Evolutionary conservation across 345 rosid genomes (phyloP), one percentile per base, ranked within the genome.

Genomic region (Reutealis trisperma): DNA sequence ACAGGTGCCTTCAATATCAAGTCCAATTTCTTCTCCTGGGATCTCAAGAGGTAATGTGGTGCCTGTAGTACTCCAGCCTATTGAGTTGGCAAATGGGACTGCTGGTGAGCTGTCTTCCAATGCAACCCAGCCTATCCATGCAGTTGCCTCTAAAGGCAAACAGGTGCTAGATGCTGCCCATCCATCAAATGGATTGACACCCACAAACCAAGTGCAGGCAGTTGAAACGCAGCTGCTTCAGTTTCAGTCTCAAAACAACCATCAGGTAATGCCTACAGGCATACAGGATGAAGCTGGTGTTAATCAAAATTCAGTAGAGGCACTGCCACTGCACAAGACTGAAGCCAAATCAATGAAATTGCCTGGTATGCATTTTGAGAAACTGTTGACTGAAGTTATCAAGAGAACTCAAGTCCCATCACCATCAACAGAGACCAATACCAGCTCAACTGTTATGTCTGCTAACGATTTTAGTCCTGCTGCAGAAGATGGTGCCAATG

Each of bases 361-460:
- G 41, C 41, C 88, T 24, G 78, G 77, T 59, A 82, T 72, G 76
- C 93, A 89, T 37, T 89, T 89, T 74, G 97, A 86, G 88, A 88
- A 84, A 67, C 89, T 90, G 66, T 79, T 89, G 52, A 83, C 87
- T 15, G 91, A 90, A 70, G 93, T 87, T 61, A 84, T 85, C 75
- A 85, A 86, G 78, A 83, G 88, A 78, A 72, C 78, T 76, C 85
- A 85, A 80, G 79, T 59, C 30, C 85, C 88, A 42, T 54, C 81
- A 24, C 80, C 81, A 15, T 84, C 86, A 76, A 78, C 45, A 49
- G 57, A 67, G 30, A 73, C 51, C 57, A 70, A 55, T 63, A 78
- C 72, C 69, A 57, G 73, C 73, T 78, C 75, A n/a, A 76, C 79
- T 34, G 73, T 27, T 45, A 74, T 73, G 71, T 44, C 64, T 37